Conservation (phyloP, 495 filamentous ascomycete species). For the Aspergillus olivimuriae region DNA sequence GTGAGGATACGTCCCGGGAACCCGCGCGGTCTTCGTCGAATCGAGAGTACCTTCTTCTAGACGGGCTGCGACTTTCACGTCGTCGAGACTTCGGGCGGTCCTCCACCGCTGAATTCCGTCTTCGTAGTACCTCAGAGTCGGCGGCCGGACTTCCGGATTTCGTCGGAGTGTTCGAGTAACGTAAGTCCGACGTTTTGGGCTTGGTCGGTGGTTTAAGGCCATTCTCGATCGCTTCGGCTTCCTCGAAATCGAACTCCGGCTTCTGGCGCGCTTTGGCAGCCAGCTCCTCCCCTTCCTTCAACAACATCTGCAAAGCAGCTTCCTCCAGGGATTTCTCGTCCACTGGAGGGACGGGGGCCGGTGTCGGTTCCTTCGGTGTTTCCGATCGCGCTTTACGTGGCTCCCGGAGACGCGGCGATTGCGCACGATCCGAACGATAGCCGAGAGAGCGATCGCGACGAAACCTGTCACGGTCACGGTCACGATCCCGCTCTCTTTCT, state of each 20-base stretch:
- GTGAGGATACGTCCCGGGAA: slow-evolving; percentile 29
- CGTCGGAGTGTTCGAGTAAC: slow-evolving; percentile 23
- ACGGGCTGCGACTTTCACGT: slow-evolving; percentile 30
- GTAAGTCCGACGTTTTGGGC: slow-evolving; percentile 25
- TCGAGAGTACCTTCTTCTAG: slow-evolving; percentile 26
- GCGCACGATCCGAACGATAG: slow-evolving; percentile 31
- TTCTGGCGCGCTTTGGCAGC: slow-evolving; percentile 54
- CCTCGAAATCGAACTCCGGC: slow-evolving; percentile 52
- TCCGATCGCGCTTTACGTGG: slow-evolving; percentile 34
- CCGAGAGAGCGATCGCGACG: slow-evolving; percentile 32
- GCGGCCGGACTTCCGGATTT: slow-evolving; percentile 24
- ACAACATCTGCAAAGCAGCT: slow-evolving; percentile 45
- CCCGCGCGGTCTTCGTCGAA: slow-evolving; percentile 29
- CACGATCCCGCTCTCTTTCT: slow-evolving; percentile 38
- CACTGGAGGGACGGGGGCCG: slow-evolving; percentile 33
- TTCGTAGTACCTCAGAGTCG: slow-evolving; percentile 14
- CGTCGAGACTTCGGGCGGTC: slow-evolving; percentile 21
- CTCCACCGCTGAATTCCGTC: slow-evolving; percentile 27
- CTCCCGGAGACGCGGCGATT: slow-evolving; percentile 33
- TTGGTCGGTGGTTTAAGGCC: slow-evolving; percentile 31
- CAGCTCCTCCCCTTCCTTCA: slow-evolving; percentile 55
- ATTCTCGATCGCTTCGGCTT: slow-evolving; percentile 43
- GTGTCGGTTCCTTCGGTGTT: slow-evolving; percentile 34
- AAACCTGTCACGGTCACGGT: slow-evolving; percentile 36
- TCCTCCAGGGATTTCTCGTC: slow-evolving; percentile 55